Evolutionary conservation across 352 stramenopile species (phyloP), one percentile per base, ranked within the genome.

Genomic region (Phytophthora capsici): DNA sequence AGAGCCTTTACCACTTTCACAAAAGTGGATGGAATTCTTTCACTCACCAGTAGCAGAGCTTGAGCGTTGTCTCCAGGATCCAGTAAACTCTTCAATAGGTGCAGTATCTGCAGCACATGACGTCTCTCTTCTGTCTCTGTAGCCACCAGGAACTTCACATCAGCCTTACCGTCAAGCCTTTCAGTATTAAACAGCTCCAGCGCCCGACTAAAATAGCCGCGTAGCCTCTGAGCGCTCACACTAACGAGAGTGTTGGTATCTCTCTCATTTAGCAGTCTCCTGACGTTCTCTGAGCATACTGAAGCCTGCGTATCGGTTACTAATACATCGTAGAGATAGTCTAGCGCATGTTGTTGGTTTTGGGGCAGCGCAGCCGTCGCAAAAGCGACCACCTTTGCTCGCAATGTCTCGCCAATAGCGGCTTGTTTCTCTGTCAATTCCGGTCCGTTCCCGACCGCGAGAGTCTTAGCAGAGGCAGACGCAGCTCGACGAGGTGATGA

Each of bases 1-100:
- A 73, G 52, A 0, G 80, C 78, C 53, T 88, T 85, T 19, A 83
- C 51, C 16, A 83, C 49, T 49, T 87, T 86, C 2, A 88, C 75
- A 4, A 90, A 57, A 19, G 69, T 88, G 4, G 77, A 87, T 6
- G 78, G 79, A 1, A 88, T 69, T 22, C 77, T 72, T 46, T 87
- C 81, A 20, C 75, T 76, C 10, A 80, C 77, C 7, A 88, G 40
- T 4, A 86, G 17, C 48, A 69, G 49, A 60, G 63, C 62, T 70
- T 82, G 57, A 7, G 44, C 40, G 20, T 57, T 46, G 32, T 69
- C 51, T 44, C 57, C 54, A 25, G 20, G 26, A 2, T 52, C 30
- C 38, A 86, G 28, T 2, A 86, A 26, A 32, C 41, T 48, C 19
- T 45, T 53, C 10, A 89, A 56, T 20, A 84, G 19, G 6, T 49